Evolutionary conservation across 2,329 filamentous ascomycete species (phyloP), one percentile per base, ranked within the genome.

Genomic region (Tolypocladium ovalisporum): DNA sequence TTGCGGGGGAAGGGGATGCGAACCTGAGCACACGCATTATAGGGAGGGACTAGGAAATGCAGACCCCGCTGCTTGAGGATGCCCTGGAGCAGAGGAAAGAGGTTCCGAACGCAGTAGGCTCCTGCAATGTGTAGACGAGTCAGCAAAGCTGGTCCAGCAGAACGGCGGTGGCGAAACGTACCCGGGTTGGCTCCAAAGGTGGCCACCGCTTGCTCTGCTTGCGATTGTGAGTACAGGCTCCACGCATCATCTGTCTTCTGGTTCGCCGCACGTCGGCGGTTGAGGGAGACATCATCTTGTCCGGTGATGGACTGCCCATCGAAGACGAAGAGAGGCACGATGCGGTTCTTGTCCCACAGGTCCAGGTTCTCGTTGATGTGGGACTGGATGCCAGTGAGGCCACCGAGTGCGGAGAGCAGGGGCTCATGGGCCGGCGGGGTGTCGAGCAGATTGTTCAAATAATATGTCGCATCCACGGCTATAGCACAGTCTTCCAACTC

Each of bases 281-380:
- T 80, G 56, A 87, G 79, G 29, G 85, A 77, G 59, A 86, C 79
- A 52, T 89, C 84, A 66, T 92, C 86, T 66, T 89, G 87, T 58
- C 88, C 88, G 42, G 85, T 85, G 60, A 91, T 81, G 42, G 90
- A 84, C 66, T 96, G 83, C 39, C 94, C 94, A 70, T 93, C 89
- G 73, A 99, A 99, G 55, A 99, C 80, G 71, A 99, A 97, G 61
- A 95, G 76, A 2, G 89, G 89, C n/a, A 78, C 83, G 55, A 96
- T 86, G 24, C 83, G 82, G 65, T 86, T 76, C 52, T 81, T 79
- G 60, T 84, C 82, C 79, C 94, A 90, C 58, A 78, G 77, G 59
- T 88, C 81, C 35, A 99, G 77, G 64, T 96, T 89, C 54, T 82
- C 80, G 68, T 89, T 84, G 61, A 99, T 87, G 66, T 88, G 87